phyloP scores from a whole-genome alignment of 768 basidiomycete genomes.

The Mycena albidolilacea region DNA sequence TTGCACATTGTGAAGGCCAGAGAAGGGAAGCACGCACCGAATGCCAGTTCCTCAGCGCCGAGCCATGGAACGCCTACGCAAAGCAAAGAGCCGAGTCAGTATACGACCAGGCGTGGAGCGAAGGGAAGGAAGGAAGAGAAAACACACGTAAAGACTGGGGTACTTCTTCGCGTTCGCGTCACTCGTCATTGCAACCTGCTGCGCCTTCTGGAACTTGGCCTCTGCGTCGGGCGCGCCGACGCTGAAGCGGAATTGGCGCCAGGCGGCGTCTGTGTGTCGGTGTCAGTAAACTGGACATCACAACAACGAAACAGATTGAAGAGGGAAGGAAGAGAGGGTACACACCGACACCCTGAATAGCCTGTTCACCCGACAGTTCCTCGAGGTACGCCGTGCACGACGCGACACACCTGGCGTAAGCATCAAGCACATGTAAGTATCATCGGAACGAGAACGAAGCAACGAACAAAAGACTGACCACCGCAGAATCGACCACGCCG shows the following conservation, averaged over 20 bases:
- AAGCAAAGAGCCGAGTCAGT: not conserved
- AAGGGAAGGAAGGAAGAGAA: not conserved
- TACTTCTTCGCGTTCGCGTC: constrained; percentile 60
- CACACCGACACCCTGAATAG: constrained; percentile 68
- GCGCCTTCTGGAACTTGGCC: constrained; percentile 69
- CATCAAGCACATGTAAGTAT: no score
- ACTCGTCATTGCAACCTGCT: constrained; percentile 54
- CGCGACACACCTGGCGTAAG: constrained; percentile 61
- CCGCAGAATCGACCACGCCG: constrained; percentile 76
- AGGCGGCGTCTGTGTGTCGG: constrained; percentile 56
- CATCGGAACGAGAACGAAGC: no score
- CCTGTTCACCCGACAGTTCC: constrained; percentile 70
- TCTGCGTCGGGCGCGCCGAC: constrained; percentile 83
- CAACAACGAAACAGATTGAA: not conserved
- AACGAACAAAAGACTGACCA: constrained; percentile 52
- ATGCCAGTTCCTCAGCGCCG: constrained; percentile 77
- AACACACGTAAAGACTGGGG: constrained; percentile 62
- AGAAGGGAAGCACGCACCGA: constrained; percentile 58
- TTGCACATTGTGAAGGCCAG: not conserved
- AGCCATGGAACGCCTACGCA: constrained; percentile 77
- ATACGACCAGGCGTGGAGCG: not conserved
- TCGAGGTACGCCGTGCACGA: constrained; percentile 82
- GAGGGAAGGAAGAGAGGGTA: not conserved
- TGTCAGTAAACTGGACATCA: not conserved
- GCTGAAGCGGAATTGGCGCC: constrained; percentile 78